These are phyloP conservation scores for Kandelia obovata DNA, from an alignment of 345 rosid species.

Conservation along the genomic window DNA sequence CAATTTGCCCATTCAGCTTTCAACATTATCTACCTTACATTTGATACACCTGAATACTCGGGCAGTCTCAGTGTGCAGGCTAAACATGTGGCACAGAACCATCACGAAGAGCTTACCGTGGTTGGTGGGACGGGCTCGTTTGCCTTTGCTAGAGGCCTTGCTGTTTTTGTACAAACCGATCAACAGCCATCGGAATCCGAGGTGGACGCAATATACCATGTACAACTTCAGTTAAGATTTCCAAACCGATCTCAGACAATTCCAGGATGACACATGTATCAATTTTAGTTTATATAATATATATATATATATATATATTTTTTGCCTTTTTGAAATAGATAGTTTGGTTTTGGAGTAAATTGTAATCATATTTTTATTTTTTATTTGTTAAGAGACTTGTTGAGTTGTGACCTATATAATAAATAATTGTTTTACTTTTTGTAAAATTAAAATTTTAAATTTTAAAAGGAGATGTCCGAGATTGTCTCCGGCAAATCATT, in stretches of 20 bases:
- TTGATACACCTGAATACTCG: constrained; percentile 45
- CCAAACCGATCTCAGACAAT: constrained; percentile 47
- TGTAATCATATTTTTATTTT: no score
- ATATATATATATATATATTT: no score
- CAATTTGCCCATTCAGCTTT: constrained; percentile 59
- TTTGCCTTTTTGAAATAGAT: no score
- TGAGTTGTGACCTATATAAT: no score
- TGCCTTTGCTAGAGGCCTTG: constrained; percentile 74
- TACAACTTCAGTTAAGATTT: constrained; percentile 68
- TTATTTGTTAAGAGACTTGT: no score
- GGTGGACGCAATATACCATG: constrained; percentile 48
- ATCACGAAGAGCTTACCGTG: constrained; percentile 49
- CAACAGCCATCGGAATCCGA: constrained; percentile 6
- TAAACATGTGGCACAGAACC: constrained; percentile 33
- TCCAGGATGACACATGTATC: constrained; percentile 34
- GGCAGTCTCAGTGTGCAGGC: constrained; percentile 70
- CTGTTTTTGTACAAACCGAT: constrained; percentile 42
- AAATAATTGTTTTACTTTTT: no score
- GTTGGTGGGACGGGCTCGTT: constrained; percentile 84
- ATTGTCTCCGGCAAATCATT: no score
- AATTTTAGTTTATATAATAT: no score
- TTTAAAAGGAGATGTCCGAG: no score
- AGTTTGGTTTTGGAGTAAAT: no score
- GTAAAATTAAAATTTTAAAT: no score
- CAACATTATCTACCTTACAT: constrained; percentile 64